phyloP scores from a whole-genome alignment of 2,329 filamentous ascomycete species.

The Exophiala xenobiotica region DNA sequence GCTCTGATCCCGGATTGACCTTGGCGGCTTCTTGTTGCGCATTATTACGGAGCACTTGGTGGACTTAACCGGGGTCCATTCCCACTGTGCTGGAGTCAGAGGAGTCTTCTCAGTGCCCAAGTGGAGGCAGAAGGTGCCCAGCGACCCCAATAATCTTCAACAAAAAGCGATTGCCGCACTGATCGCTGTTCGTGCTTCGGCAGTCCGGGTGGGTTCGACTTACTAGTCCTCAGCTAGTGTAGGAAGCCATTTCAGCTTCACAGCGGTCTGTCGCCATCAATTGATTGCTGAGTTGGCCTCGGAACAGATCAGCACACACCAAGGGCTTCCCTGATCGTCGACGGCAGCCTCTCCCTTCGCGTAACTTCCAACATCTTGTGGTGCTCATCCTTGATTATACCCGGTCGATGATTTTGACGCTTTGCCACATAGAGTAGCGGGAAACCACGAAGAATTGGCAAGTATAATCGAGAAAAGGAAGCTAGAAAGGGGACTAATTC shows the following conservation, averaged over 20 bases:
- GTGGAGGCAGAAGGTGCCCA: background rate
- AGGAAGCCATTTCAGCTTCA: background rate
- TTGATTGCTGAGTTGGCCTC: no score
- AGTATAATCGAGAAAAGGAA: no score
- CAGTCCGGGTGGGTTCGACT: conserved; percentile 8
- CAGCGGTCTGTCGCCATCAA: background rate
- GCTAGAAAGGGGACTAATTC: no score
- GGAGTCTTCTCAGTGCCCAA: background rate
- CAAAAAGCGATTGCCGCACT: conserved; percentile 14
- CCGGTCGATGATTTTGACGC: no score
- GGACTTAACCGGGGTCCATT: background rate
- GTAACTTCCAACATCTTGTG: no score
- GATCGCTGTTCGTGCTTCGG: conserved; percentile 22
- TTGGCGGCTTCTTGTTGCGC: background rate
- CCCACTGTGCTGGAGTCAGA: background rate
- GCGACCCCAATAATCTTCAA: background rate
- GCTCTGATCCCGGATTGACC: background rate
- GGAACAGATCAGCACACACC: no score
- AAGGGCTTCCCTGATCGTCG: no score
- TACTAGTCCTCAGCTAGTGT: background rate
- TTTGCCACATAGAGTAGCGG: no score
- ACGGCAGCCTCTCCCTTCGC: no score
- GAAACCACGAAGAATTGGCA: no score
- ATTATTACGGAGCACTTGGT: conserved; percentile 14
- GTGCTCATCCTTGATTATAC: no score